phyloP scores from a whole-genome alignment of 805 yeast species.

The Schwanniomyces pseudopolymorphus region DNA sequence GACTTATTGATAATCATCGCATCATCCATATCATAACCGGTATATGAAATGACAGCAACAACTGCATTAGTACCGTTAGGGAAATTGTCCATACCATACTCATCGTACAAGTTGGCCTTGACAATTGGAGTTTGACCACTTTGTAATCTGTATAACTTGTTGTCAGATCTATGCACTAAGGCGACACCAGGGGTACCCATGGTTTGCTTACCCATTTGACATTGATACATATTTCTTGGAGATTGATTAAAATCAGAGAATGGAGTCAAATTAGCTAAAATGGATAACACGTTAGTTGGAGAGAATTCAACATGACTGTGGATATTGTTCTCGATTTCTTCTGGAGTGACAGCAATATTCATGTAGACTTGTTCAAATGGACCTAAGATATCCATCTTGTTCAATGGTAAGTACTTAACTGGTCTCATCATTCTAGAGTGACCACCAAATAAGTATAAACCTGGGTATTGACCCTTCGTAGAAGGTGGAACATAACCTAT shows the following conservation, averaged over 20 bases:
- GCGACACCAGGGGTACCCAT: conserved; percentile 99
- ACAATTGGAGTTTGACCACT: conserved; percentile 97
- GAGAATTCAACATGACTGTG: conserved; percentile 94
- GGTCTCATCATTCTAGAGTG: conserved; percentile 96
- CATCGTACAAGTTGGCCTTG: conserved; percentile 88
- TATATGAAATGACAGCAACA: conserved; percentile 97
- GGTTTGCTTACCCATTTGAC: conserved; percentile 99
- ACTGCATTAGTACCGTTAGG: conserved; percentile 99
- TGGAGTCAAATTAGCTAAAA: conserved; percentile 95
- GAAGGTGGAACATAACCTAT: conserved; percentile 97
- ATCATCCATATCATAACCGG: conserved; percentile 99
- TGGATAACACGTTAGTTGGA: conserved; percentile 92
- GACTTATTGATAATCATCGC: conserved; percentile 98
- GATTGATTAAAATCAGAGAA: conserved; percentile 98
- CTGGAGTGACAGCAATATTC: conserved; percentile 93
- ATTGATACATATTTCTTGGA: conserved; percentile 99
- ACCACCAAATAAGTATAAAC: conserved; percentile 87
- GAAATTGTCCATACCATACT: conserved; percentile 96
- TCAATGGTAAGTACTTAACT: conserved; percentile 84
- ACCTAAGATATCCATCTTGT: conserved; percentile 83
- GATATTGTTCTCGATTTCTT: conserved; percentile 75
- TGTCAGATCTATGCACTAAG: conserved; percentile 86
- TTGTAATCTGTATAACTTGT: conserved; percentile 89
- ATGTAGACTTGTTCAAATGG: conserved; percentile 98
- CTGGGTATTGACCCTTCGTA: conserved; percentile 94